phyloP scores from a whole-genome alignment of 345 rosid genomes.

The Boechera stricta region DNA sequence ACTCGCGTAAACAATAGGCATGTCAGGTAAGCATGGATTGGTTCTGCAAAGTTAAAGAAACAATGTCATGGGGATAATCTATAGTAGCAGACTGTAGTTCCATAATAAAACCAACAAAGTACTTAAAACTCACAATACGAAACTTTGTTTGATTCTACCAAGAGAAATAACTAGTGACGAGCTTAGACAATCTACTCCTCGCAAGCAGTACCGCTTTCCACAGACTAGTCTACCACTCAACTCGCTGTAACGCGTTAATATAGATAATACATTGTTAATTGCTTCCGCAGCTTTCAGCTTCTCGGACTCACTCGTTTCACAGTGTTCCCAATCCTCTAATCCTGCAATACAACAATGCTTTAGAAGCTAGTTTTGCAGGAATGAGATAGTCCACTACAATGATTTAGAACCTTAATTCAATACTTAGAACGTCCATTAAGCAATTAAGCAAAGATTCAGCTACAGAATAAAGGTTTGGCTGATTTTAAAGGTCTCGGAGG shows the following conservation, averaged over 20 bases:
- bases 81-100: conserved; percentile 23
- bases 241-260: conserved; percentile 67
- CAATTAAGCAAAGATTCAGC: neutral
- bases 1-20: conserved; percentile 91
- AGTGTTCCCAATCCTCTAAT: conserved; percentile 63
- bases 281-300: conserved; percentile 64
- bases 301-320: conserved; percentile 79
- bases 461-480: neutral
- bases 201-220: conserved; percentile 57
- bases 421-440: neutral
- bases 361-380: too few species aligned
- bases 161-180: conserved; percentile 86
- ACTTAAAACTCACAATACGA: conserved; percentile 95
- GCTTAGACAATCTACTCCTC: conserved; percentile 55
- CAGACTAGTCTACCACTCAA: conserved; percentile 67
- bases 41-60: conserved; percentile 59
- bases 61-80: conserved; percentile 29
- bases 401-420: neutral
- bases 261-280: conserved; percentile 60
- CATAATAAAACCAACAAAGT: conserved; percentile 24
- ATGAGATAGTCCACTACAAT: too few species aligned
- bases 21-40: conserved; percentile 70
- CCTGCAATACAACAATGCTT: conserved; percentile 46
- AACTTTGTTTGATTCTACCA: conserved; percentile 99
- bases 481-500: neutral